Percentiles rank a stretch among this genome's conserved stretches.
phyloP scores from a whole-genome alignment of 352 stramenopile species.

The Globisporangium alternatum region DNA sequence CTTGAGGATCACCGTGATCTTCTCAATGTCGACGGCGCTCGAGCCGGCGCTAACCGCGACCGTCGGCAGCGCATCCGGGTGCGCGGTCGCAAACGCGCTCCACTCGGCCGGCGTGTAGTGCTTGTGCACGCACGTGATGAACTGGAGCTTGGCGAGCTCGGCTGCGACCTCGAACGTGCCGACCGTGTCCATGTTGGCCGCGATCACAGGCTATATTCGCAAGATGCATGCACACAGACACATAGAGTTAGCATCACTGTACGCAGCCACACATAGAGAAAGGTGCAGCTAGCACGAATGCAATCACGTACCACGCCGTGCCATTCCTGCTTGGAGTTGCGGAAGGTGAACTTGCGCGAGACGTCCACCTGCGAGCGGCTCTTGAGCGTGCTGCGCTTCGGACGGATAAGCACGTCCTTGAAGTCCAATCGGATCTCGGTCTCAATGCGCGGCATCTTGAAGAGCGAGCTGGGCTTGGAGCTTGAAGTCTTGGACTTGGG shows the following conservation, averaged over 20 bases:
- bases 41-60: constrained; percentile 83
- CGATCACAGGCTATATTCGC: constrained; percentile 70
- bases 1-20: constrained; percentile 60
- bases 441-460: constrained; percentile 86
- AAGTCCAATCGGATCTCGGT: constrained; percentile 90
- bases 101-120: constrained; percentile 82
- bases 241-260: constrained; percentile 2
- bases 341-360: constrained; percentile 64
- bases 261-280: background rate
- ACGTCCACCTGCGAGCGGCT: constrained; percentile 84
- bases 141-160: constrained; percentile 72
- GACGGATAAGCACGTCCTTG: constrained; percentile 93
- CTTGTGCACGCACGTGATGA: constrained; percentile 91
- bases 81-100: constrained; percentile 43
- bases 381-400: constrained; percentile 90
- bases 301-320: constrained; percentile 49
- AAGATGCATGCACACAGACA: background rate
- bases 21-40: constrained; percentile 61
- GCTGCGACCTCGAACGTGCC: constrained; percentile 90
- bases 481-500: constrained; percentile 3
- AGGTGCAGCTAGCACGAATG: background rate
- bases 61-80: constrained; percentile 60
- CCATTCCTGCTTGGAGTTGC: constrained; percentile 77
- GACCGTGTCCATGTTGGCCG: constrained; percentile 92
- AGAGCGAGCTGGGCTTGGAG: background rate